Conservation (phyloP, 305 asterid species). For the Coffea humblotiana region DNA sequence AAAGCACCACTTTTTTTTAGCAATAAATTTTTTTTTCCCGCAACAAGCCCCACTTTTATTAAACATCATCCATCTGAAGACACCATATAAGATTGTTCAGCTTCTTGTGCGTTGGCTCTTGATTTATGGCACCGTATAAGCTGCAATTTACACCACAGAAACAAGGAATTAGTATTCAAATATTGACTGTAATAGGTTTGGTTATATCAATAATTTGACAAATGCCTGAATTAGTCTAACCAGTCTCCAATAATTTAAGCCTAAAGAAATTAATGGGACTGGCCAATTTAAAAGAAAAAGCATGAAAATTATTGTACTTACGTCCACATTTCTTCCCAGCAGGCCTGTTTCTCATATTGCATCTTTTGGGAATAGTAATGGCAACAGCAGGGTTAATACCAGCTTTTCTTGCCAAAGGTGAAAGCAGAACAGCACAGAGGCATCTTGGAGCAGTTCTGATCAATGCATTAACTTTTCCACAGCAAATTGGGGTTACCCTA, state of each 20-base stretch:
- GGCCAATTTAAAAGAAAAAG: background rate
- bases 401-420: conserved; percentile 34
- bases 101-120: background rate
- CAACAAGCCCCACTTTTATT: background rate
- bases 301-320: conserved; percentile 19
- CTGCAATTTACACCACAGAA: conserved; percentile 1
- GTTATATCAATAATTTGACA: background rate
- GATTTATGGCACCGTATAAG: conserved; percentile 17
- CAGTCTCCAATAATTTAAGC: background rate
- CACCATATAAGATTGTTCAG: background rate
- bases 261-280: background rate
- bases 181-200: background rate
- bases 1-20: background rate
- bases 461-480: conserved; percentile 29
- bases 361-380: conserved; percentile 38
- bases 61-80: background rate
- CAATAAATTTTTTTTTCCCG: background rate
- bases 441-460: conserved; percentile 33
- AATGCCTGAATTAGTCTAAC: too few species aligned
- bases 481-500: conserved; percentile 28
- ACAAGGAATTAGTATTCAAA: background rate
- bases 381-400: conserved; percentile 37
- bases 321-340: conserved; percentile 44
- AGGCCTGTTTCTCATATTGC: conserved; percentile 35
- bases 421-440: conserved; percentile 37